phyloP scores from a whole-genome alignment of 2,329 filamentous ascomycete species.

The Ophiocordyceps camponoti-saundersi region DNA sequence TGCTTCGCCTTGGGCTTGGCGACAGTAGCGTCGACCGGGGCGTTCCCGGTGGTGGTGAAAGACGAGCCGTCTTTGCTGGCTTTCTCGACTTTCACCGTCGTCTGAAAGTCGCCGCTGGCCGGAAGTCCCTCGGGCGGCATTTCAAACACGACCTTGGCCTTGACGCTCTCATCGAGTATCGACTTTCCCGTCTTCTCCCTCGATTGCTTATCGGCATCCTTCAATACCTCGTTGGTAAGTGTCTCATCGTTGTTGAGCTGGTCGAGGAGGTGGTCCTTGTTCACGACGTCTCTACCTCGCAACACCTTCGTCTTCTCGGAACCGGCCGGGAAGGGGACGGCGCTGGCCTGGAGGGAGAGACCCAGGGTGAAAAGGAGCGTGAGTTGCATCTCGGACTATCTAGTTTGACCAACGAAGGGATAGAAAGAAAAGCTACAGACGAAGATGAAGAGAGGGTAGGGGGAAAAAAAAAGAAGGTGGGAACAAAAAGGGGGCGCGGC shows the following conservation, averaged over 20 bases:
- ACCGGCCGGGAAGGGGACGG: neutral
- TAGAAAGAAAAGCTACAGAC: neutral
- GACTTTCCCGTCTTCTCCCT: neutral
- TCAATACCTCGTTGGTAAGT: neutral
- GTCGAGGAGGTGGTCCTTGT: too few relatives aligned
- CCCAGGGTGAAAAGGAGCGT: neutral
- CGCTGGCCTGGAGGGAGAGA: neutral
- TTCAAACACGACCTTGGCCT: neutral
- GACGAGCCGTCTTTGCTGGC: too few relatives aligned
- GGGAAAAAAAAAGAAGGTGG: neutral
- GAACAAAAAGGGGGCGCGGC: too few relatives aligned
- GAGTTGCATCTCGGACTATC: neutral
- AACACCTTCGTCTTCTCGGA: neutral
- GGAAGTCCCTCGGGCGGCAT: too few relatives aligned
- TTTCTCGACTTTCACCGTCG: too few relatives aligned
- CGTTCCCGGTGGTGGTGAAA: too few relatives aligned
- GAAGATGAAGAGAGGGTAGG: neutral
- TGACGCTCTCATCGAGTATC: neutral
- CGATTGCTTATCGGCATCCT: neutral
- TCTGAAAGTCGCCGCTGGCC: too few relatives aligned
- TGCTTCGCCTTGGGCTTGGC: too few relatives aligned
- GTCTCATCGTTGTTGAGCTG: neutral
- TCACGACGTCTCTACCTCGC: too few relatives aligned
- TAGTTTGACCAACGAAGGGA: slow-evolving; percentile 1
- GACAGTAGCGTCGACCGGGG: too few relatives aligned